phyloP scores from a whole-genome alignment of 257 asterid species.

The Solanum sejunctum region DNA sequence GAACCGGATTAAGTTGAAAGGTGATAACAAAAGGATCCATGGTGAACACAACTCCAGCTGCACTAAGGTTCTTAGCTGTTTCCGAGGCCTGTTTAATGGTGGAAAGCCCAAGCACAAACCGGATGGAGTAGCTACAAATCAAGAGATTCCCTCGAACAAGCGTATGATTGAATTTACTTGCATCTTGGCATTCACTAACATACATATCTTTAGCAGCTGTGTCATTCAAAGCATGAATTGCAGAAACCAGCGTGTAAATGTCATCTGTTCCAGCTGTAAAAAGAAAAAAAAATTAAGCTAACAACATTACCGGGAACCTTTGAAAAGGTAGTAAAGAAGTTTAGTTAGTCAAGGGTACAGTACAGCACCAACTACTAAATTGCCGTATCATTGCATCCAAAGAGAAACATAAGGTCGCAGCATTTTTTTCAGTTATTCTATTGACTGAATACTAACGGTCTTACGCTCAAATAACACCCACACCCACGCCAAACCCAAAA shows the following conservation, averaged over 20 bases:
- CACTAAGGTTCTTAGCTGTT: slow-evolving; percentile 75
- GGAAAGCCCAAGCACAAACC: slow-evolving; percentile 92
- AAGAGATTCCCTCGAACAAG: slow-evolving; percentile 62
- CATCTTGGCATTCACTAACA: slow-evolving; percentile 86
- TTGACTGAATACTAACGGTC: neutral
- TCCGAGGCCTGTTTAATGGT: slow-evolving; percentile 75
- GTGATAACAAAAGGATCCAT: slow-evolving; percentile 91
- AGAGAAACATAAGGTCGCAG: neutral
- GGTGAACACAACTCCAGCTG: slow-evolving; percentile 84
- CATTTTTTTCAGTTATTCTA: neutral
- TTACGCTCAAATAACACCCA: neutral
- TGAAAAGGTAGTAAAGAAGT: neutral
- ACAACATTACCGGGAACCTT: neutral
- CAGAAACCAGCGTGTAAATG: slow-evolving; percentile 68
- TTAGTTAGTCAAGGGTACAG: neutral
- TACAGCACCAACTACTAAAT: neutral
- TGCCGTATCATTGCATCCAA: neutral
- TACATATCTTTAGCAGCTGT: slow-evolving; percentile 52
- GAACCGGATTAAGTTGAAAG: slow-evolving; percentile 80
- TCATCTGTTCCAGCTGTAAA: slow-evolving; percentile 66
- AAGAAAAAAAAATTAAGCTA: neutral
- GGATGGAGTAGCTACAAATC: slow-evolving; percentile 95
- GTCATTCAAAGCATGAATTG: slow-evolving; percentile 58
- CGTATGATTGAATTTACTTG: slow-evolving; percentile 42
- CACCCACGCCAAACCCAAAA: neutral